Evolutionary conservation across 345 rosid species (phyloP).

Genomic region (Eucalyptus regnans): DNA sequence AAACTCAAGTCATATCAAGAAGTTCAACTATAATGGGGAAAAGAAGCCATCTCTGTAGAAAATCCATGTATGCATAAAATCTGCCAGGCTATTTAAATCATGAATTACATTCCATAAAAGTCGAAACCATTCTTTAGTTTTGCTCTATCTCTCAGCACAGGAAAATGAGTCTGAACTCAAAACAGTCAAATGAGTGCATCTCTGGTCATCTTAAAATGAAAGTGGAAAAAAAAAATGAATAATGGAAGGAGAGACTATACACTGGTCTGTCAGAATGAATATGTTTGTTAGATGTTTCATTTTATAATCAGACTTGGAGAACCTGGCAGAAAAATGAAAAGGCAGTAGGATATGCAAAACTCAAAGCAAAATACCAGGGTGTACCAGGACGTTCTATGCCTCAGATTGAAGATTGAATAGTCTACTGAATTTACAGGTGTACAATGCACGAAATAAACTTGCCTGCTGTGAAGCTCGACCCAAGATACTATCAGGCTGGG

Average conservation of each 20-base stretch:
- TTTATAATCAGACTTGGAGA: not conserved
- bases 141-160: not conserved
- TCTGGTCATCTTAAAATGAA: not conserved
- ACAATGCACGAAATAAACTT: conserved; percentile 2
- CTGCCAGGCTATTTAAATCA: not conserved
- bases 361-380: not conserved
- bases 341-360: not conserved
- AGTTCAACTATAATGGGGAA: not conserved
- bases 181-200: not conserved
- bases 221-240: not conserved
- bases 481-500: conserved; percentile 93
- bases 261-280: not conserved
- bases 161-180: not conserved
- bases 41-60: not conserved
- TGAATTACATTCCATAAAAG: not conserved
- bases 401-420: not conserved
- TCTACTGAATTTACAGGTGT: not conserved
- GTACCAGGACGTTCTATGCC: not conserved
- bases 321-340: not conserved
- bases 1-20: not conserved
- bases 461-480: conserved; percentile 80
- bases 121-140: not conserved
- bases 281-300: not conserved
- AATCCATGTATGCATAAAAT: not conserved
- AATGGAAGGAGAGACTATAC: not conserved